These are phyloP conservation scores for Nicotiana tabacum DNA, from an alignment of 257 asterid genomes.

Conservation along the genomic window DNA sequence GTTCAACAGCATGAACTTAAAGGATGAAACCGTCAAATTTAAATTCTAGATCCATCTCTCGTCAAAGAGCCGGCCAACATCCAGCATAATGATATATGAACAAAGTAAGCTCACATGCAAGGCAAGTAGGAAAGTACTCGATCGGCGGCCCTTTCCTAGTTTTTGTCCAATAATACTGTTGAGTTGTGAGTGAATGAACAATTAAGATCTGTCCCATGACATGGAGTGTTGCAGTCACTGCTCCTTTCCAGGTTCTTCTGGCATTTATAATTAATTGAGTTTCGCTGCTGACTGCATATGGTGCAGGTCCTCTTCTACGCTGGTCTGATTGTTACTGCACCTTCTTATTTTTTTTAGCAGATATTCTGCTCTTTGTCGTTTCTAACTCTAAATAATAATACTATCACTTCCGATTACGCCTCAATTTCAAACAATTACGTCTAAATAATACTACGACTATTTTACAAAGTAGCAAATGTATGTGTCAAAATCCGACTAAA, in stretches of 20 bases:
- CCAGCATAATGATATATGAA: neutral
- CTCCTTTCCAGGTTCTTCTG: conserved; percentile 1
- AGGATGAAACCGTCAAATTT: too few relatives aligned
- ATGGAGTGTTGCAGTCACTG: conserved; percentile 3
- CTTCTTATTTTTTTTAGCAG: neutral
- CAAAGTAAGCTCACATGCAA: neutral
- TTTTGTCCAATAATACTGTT: conserved; percentile 12
- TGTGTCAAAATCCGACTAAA: too few relatives aligned
- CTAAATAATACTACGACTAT: too few relatives aligned
- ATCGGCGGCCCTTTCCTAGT: neutral
- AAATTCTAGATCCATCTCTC: too few relatives aligned
- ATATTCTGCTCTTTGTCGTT: conserved; percentile 9
- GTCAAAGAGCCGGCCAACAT: neutral
- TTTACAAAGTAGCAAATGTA: too few relatives aligned
- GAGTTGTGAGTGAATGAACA: neutral
- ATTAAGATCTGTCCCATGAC: conserved; percentile 24
- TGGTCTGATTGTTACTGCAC: conserved; percentile 10
- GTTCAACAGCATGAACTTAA: rapidly evolving
- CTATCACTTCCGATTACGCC: neutral
- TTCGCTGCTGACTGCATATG: neutral
- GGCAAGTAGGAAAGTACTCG: neutral
- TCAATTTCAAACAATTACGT: too few relatives aligned
- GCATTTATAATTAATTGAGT: neutral
- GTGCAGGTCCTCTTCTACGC: conserved; percentile 1
- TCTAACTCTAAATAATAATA: neutral